Evolutionary conservation across 1,139 yeast genomes (phyloP), one percentile per base, ranked within the genome.

Genomic region (Suzukiozyma palmioleophila): DNA sequence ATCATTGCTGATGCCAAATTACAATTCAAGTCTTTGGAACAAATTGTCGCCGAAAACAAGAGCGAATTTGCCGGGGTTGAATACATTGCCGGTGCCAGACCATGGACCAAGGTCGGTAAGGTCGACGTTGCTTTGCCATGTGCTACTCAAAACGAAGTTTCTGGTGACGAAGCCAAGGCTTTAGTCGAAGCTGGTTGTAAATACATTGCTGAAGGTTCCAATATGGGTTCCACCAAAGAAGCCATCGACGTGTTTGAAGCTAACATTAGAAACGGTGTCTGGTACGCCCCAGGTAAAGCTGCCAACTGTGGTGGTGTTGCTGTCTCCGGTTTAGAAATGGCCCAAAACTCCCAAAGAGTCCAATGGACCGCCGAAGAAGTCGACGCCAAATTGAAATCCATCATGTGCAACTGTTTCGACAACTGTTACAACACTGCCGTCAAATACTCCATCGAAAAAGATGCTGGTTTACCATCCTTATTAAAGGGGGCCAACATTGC

Each of bases 291-390:
- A 64, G 97, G 97, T 71, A 92, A 92, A 80, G 97, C 97, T 57
- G 94, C 97, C 61, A 92, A 92, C 81, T 85, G 95, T 75, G 97
- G 97, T 75, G 98, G 97, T 81, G 98, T 92, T 57, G 96, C 96
- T 45, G 97, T 90, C 45, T 88, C 96, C 47, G 97, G 97, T 64
- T 80, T 92, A 54, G 98, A 92, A 77, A 92, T 92, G 97, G 97
- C 97, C 48, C 98, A 92, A 77, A 92, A 92, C 86, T 88, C 97
- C 45, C 94, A 84, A 66, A 86, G 97, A 76, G 80, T 83, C 51
- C 69, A 72, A 52, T 89, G 96, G 96, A 77, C 95, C 47, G 56
- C 79, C 46, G 95, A 87, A 73, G 88, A 85, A 73, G 97, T 89
- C 56, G 97, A 89, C 68, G 62, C 66, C 48, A 87, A 83, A 69